Evolutionary conservation across 768 basidiomycete species (phyloP), one percentile per base, ranked within the genome.

Genomic region (Gymnopilus junonius): DNA sequence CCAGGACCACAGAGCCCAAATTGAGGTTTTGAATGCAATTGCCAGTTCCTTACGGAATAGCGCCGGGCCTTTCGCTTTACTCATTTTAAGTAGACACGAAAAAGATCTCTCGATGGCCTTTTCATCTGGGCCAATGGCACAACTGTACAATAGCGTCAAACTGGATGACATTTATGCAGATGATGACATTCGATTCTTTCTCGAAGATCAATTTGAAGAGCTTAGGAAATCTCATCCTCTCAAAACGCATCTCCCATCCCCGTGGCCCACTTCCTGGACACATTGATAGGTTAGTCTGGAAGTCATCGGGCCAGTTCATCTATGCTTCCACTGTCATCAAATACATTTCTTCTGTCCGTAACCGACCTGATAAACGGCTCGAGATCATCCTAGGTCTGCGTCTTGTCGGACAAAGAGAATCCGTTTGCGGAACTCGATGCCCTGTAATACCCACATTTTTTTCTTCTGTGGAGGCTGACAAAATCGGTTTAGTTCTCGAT

Each of bases 121-220:
- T 37, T 55, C 51, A 27, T 54, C 55, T 2, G 23, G 12, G 7
- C 25, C 25, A 11, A 29, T 53, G 14, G 2, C 0, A 3, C 14
- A 50, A 5, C 11, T 58, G 12, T 25, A 53, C n/a, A 46, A 10
- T 8, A 60, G 55, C 17, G 35, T 69, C 8, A 46, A 31, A 10
- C 57, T 69, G 1, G 61, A 69, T 34, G 43, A 64, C 10, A 61
- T 62, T 15, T 45, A 40, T 4, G 59, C 59, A 3, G 45, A 66
- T 14, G 48, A 63, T 7, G 67, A 64, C 23, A 64, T 64, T 25
- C 58, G 42, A n/a, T 37, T 64, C 27, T 64, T 59, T 27, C 39
- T 64, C 7, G 35, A 60, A 14, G 63, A 60, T 7, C 39, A 65
- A 10, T 65, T 65, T 21, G 45, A 45, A 2, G 46, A 57, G 17